phyloP scores from a whole-genome alignment of 148 eudicot genomes.

The Fallopia convolvulus region DNA sequence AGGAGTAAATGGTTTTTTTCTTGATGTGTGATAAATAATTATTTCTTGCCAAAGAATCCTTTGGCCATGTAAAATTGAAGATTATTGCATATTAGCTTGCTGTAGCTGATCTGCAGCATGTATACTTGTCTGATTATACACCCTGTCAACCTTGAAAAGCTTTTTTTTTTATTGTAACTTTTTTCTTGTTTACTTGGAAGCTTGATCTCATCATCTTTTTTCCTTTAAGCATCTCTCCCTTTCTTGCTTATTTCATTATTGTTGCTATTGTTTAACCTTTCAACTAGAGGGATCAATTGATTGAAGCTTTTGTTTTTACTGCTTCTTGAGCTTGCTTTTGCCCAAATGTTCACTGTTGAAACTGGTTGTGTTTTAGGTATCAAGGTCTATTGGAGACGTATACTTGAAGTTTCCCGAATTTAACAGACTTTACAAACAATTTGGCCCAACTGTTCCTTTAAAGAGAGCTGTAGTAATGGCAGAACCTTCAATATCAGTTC shows the following conservation, averaged over 20 bases:
- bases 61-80: background rate
- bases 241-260: background rate
- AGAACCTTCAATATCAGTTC: conserved; percentile 39
- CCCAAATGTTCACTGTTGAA: background rate
- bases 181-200: background rate
- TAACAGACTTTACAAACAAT: conserved; percentile 27
- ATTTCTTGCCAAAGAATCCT: no score
- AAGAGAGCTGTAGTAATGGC: conserved; percentile 45
- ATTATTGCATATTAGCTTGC: background rate
- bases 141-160: background rate
- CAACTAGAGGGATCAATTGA: background rate
- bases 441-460: conserved; percentile 37
- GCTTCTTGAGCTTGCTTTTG: background rate
- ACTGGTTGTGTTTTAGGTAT: conserved; percentile 32
- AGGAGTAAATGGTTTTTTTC: background rate
- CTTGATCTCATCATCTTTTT: background rate
- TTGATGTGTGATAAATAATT: background rate
- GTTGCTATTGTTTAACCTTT: background rate
- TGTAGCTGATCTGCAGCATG: background rate
- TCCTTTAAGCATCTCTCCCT: background rate
- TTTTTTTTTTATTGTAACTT: background rate
- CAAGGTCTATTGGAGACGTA: conserved; percentile 65
- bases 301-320: background rate
- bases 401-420: conserved; percentile 57
- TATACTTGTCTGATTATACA: background rate